A percentile compares a stretch with the other conserved stretches of the same genome.
Conservation (phyloP, 306 rosid species). For the Cajanus cajan region DNA sequence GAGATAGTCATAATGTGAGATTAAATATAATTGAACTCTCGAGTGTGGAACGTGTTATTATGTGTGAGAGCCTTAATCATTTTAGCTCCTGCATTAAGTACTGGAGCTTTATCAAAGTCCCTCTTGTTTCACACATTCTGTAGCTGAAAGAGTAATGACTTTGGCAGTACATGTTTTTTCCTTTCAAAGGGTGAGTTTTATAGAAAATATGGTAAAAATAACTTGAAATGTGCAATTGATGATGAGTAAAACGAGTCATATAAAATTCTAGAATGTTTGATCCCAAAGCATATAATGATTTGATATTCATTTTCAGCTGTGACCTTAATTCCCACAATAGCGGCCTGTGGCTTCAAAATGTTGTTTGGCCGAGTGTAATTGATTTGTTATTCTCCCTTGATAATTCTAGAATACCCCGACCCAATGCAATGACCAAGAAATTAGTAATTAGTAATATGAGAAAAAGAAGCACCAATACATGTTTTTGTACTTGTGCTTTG, state of each 20-base stretch:
- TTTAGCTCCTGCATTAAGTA: slow-evolving; percentile 12
- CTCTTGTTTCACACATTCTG: not conserved
- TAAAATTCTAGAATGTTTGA: not conserved
- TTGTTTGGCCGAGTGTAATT: not conserved
- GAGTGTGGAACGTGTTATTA: not conserved
- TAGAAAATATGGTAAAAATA: not conserved
- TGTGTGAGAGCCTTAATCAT: slow-evolving; percentile 14
- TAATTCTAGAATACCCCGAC: not conserved
- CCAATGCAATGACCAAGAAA: not conserved
- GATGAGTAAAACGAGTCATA: not conserved
- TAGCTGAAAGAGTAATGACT: not conserved
- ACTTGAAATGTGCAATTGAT: not conserved
- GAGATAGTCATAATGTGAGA: not conserved
- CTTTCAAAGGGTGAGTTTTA: not conserved
- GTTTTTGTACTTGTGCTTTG: not conserved
- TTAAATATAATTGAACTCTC: not conserved
- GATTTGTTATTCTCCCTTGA: not conserved
- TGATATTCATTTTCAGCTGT: not conserved
- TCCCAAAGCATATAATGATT: not conserved
- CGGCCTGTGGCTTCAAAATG: not conserved
- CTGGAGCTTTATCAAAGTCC: not conserved
- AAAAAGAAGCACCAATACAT: not conserved
- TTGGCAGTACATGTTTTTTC: not conserved
- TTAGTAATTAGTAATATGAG: not conserved
- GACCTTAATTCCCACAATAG: not conserved